Base-by-base conservation (phyloP, 78 protist genomes). In the Pigoraptor vietnamica region DNA sequence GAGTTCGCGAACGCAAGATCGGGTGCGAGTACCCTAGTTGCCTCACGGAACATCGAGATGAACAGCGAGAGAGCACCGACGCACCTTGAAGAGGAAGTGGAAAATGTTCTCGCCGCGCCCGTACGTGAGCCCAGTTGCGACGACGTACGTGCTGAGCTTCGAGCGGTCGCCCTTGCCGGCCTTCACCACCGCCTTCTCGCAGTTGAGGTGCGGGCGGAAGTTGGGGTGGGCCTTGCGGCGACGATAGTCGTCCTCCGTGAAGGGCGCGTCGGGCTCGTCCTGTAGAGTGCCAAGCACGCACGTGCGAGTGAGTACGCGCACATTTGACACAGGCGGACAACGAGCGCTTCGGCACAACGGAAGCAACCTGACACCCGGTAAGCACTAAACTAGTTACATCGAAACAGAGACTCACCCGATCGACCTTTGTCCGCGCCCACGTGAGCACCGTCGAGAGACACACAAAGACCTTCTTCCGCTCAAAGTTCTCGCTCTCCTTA, bases 81-180 rank as follows among this genome's bases (percentile, higher is more conserved):
- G 14, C 14, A 48, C 67, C 67, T 48, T 48, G 93, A 95, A 95
- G 9, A 92, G 89, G 23, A n/a, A 39, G 86, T 93, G 95, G 35
- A 95, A 48, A 24, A 87, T 23, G 24, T 86, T 91, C 87, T 95
- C 96, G 36, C 86, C 95, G 9, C 1, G 39, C 48, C 96, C 96
- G 93, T 95, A 95, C 35, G n/a, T 9, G 24, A 95, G 67, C 14
- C 95, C 96, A 0, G 94, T 24, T 25, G 37, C 36, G 9, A 95
- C 92, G 33, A 90, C 84, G 84, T 10, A 88, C 6, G 81, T 48
- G 10, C 32, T 67, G 25, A 40, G 0, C 39, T 23, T 25, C 33
- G 84, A 39, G 88, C 91, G 88, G 40, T 9, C 39, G 86, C 89
- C 91, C 56, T 67, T 40, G 2, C 56, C 40, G 23, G 24, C 14